Evolutionary conservation across 257 asterid species (phyloP), one percentile per base, ranked within the genome.

Genomic region (Gentiana straminea): DNA sequence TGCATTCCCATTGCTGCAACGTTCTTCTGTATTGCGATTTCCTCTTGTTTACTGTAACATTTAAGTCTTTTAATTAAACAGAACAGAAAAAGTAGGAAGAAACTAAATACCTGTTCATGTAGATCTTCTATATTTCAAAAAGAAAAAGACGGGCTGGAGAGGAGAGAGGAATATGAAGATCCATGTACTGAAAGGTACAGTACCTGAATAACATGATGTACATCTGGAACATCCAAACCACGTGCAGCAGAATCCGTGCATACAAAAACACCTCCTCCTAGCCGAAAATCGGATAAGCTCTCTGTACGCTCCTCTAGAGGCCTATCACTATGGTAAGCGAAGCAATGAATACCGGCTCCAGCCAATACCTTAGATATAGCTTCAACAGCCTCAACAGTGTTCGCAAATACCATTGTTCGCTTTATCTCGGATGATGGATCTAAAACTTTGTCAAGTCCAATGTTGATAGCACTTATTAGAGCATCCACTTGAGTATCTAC

Each of bases 201-300:
- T 52, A 84, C 98, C 97, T 88, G 97, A 77, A 92, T 85, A 75
- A 92, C 94, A 71, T 92, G 98, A 35, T 91, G 85, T 61, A 85
- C 79, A 70, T 92, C 75, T 39, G 93, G 95, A 35, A 88, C 78
- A 55, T 92, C 97, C 55, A 92, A 86, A 53, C 98, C 97, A 73
- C 97, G 94, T 39, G 98, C 92, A 63, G 98, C 98, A 65, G 97
- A 94, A 79, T 88, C 98, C 0, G 98, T 88, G 67, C 97, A 92
- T 52, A 92, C 95, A 78, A 92, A 81, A 65, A 88, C 83, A 52
- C 98, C 98, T 39, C 97, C 97, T n/a, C 77, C 76, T 68, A 74
- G 79, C 72, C 78, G 95, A 77, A 92, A 92, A 64, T 76, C 79
- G 33, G 73, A 59, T 51, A 92, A 75, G 72, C 79, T 92, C 58